Base-by-base conservation (phyloP, 108 stramenopile species). In the Phaeodactylum tricornutum region DNA sequence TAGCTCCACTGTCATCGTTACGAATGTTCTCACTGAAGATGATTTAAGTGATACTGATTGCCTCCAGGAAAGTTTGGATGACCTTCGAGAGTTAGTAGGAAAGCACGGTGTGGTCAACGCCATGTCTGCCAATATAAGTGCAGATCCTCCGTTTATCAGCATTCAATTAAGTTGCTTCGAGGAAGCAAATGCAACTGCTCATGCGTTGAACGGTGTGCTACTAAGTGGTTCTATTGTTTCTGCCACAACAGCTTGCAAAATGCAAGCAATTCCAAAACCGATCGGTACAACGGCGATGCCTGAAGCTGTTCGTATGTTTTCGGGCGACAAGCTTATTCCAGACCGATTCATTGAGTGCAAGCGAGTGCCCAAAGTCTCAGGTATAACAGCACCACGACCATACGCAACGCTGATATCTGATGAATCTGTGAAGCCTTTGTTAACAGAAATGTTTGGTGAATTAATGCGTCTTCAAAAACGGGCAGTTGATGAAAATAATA, bases 391-490 rank as follows among this genome's bases (percentile, higher is more conserved):
- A 5, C 75, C 84, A 24, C 59, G 88, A 7, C 43, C 57, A 0
- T 90, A 90, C 42, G 83, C 88, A 4, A 61, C 56, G 0, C 45
- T 61, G 25, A 51, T 58, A 9, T 53, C 67, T 28, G 74, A 84
- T 37, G 77, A 76, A 24, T 61, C 55, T 29, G 81, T 72, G 8
- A 56, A 71, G 4, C 74, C 83, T 4, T 53, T 85, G 12, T 36
- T 90, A 24, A 55, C 62, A 16, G 88, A 90, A 57, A 83, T 90
- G 84, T 53, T 90, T 2, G 69, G 79, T 4, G 88, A 90, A 48
- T 56, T 90, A 31, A 83, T 90, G 88, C 59, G 88, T 7, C 58
- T 90, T 12, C 88, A 90, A 43, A 70, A 77, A 43, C 59, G 84
- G 15, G 76, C 83, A 4, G 51, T 63, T 0, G 77, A 79, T 34